Evolutionary conservation across 305 asterid genomes (phyloP).

Genomic region (Rubia peregrina): DNA sequence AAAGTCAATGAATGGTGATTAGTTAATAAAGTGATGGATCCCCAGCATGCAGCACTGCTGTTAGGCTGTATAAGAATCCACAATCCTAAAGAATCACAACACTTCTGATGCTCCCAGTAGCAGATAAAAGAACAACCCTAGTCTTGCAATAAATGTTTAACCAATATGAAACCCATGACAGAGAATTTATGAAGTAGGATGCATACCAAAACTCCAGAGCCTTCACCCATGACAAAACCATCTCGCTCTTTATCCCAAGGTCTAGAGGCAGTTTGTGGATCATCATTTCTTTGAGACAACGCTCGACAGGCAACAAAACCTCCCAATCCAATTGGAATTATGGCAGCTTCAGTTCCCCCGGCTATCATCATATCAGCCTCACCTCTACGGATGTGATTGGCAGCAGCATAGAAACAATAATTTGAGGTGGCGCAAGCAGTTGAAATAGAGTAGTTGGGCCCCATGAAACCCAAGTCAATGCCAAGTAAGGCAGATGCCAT

Average conservation of each 20-base stretch:
- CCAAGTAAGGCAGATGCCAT: constrained; percentile 76
- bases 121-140: no score
- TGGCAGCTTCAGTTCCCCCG: constrained; percentile 59
- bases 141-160: not conserved
- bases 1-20: not conserved
- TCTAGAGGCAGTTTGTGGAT: constrained; percentile 53
- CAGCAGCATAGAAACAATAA: constrained; percentile 47
- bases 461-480: constrained; percentile 62
- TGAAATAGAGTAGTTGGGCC: constrained; percentile 65
- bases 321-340: constrained; percentile 49
- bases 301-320: constrained; percentile 87
- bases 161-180: not conserved
- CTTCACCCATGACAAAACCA: constrained; percentile 75
- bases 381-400: constrained; percentile 68
- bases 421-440: constrained; percentile 76
- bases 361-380: constrained; percentile 73
- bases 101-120: not conserved
- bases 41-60: no score
- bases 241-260: constrained; percentile 73
- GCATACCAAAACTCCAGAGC: constrained; percentile 64
- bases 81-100: not conserved
- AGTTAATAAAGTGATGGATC: not conserved
- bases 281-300: constrained; percentile 58
- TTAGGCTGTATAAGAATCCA: no score
- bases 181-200: not conserved